A percentile compares a stretch with the other conserved stretches of the same genome.
These are phyloP conservation scores for Fraxinus quadrangulata DNA, from an alignment of 257 asterid genomes.

Conservation along the genomic window DNA sequence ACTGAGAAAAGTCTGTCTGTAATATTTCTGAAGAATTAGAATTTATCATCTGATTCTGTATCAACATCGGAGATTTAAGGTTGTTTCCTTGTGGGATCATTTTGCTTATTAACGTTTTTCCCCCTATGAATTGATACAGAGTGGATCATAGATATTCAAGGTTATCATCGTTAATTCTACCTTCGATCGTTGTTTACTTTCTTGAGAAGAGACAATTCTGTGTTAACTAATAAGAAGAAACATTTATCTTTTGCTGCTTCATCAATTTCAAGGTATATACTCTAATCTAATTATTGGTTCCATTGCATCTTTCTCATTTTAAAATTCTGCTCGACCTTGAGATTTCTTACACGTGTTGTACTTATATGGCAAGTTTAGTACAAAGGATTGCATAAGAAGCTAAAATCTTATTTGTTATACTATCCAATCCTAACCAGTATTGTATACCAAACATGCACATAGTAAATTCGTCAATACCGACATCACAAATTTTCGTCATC, in stretches of 20 bases:
- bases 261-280: conserved; percentile 11
- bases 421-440: too few relatives aligned
- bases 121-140: background rate
- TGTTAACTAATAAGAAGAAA: background rate
- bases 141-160: background rate
- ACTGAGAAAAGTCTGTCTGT: background rate
- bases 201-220: background rate
- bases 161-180: background rate
- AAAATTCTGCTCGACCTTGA: background rate
- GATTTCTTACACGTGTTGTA: background rate
- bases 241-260: background rate
- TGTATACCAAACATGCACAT: too few relatives aligned
- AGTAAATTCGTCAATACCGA: background rate
- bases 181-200: background rate
- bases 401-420: too few relatives aligned
- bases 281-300: background rate
- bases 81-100: background rate
- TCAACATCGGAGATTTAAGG: background rate
- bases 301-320: background rate
- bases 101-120: background rate
- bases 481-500: background rate
- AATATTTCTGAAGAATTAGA: background rate
- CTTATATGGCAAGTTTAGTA: background rate
- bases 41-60: background rate
- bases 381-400: too few relatives aligned